Evolutionary conservation across 139 green algal genomes (phyloP).

Genomic region (Pseudopediastrum boryanum): DNA sequence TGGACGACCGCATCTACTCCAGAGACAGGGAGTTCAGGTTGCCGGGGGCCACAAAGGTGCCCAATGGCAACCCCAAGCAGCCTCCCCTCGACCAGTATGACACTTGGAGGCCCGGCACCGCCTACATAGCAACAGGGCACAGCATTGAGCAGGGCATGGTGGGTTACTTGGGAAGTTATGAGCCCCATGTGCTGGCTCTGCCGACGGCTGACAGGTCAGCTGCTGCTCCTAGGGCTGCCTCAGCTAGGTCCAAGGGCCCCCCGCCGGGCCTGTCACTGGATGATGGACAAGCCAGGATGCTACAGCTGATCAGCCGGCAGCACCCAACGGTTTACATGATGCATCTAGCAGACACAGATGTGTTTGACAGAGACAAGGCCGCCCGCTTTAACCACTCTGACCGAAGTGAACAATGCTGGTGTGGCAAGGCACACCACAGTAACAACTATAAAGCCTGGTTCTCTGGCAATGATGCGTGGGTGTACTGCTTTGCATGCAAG

Average conservation of each 20-base stretch:
- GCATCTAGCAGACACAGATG: background rate
- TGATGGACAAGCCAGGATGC: background rate
- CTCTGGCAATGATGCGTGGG: background rate
- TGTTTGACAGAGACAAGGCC: constrained; percentile 2
- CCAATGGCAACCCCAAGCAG: too few relatives aligned
- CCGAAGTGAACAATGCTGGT: background rate
- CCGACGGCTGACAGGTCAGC: too few relatives aligned
- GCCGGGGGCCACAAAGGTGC: background rate
- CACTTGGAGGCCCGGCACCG: background rate
- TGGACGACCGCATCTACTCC: background rate
- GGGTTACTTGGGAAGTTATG: background rate
- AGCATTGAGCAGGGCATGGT: constrained; percentile 1
- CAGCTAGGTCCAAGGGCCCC: too few relatives aligned
- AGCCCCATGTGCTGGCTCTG: too few relatives aligned
- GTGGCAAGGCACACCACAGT: constrained; percentile 6
- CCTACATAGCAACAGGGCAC: background rate
- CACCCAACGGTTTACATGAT: constrained; percentile 1
- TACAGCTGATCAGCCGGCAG: background rate
- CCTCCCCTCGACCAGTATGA: background rate
- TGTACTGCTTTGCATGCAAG: background rate
- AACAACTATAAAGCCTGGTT: constrained; percentile 11
- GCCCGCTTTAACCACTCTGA: background rate
- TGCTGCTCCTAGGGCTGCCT: too few relatives aligned
- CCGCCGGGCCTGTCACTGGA: too few relatives aligned
- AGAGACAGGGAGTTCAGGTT: constrained; percentile 4